Evolutionary conservation across 2,329 filamentous ascomycete genomes (phyloP), one percentile per base, ranked within the genome.

Genomic region (Zymoseptoria crescenta): DNA sequence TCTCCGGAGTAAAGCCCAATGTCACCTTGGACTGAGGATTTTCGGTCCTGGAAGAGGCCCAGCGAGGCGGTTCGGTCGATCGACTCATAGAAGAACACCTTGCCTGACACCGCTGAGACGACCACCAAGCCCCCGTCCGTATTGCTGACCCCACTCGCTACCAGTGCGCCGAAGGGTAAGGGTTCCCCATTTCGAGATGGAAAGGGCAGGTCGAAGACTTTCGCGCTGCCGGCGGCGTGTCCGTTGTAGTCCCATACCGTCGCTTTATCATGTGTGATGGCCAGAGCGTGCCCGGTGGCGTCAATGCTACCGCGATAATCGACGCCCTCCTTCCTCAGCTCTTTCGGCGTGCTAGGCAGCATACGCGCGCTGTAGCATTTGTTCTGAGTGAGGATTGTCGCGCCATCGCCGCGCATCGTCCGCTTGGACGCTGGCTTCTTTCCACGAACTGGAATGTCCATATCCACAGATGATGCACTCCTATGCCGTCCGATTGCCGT

Each of bases 41-140:
- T 86, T 69, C 89, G 88, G 71, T 95, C 88, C 64, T 88, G 87
- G 69, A 93, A 89, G 49, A 95, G 83, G 63, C 89, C 89, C 57
- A 95, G 81, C 0, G 90, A 91, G 48, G 91, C 89, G 8, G 91
- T 91, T 73, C 86, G 91, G 58, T 93, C 91, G 63, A 97, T 89
- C 48, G 91, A 95, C 72, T 97, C 94, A 91, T 94, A 97, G 74
- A 94, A 97, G 51, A 90, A 87, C 56, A 97, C 85, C 73, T 87
- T 92, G 56, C 94, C 94, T 54, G 82, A 91, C 19, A 83, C 84
- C 10, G 93, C 89, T 77, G 93, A 89, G 45, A 97, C 81, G 45
- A 96, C 83, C 28, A 99, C 84, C 45, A 99, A 81, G 2, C 94
- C 94, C 35, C 92, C 88, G 66, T 96, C 89, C 54, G 85, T 84